These are phyloP conservation scores for Curvularia spicifera DNA, from an alignment of 2,329 filamentous ascomycete genomes.

Conservation along the genomic window DNA sequence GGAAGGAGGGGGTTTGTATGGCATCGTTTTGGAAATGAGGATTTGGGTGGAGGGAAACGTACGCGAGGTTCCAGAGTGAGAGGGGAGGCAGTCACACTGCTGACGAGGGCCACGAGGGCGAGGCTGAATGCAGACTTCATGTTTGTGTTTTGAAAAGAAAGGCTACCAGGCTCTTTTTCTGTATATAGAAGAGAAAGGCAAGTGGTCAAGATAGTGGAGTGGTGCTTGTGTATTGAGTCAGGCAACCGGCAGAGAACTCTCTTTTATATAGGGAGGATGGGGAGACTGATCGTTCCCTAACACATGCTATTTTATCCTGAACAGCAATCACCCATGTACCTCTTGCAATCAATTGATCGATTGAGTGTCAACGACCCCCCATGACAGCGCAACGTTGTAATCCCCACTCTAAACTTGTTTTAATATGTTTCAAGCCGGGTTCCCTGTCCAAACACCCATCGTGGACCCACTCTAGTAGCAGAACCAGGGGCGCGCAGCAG, in stretches of 20 bases:
- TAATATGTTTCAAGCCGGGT: neutral
- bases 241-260: neutral
- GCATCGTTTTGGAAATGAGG: too few species aligned
- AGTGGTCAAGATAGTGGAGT: neutral
- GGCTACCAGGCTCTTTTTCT: neutral
- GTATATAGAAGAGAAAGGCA: neutral
- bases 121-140: constrained; percentile 13
- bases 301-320: neutral
- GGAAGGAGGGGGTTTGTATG: too few species aligned
- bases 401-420: neutral
- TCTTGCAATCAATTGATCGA: neutral
- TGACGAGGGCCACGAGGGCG: constrained; percentile 6
- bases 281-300: neutral
- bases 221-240: neutral
- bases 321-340: neutral
- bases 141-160: neutral
- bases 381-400: neutral
- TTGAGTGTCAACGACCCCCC: neutral
- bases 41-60: neutral
- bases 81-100: constrained; percentile 3
- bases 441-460: neutral
- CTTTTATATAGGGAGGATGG: neutral
- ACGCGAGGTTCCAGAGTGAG: constrained; percentile 3
- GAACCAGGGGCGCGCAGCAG: neutral
- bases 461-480: neutral